Evolutionary conservation across 2,329 filamentous ascomycete species (phyloP).

Genomic region (Grosmannia penicillata): DNA sequence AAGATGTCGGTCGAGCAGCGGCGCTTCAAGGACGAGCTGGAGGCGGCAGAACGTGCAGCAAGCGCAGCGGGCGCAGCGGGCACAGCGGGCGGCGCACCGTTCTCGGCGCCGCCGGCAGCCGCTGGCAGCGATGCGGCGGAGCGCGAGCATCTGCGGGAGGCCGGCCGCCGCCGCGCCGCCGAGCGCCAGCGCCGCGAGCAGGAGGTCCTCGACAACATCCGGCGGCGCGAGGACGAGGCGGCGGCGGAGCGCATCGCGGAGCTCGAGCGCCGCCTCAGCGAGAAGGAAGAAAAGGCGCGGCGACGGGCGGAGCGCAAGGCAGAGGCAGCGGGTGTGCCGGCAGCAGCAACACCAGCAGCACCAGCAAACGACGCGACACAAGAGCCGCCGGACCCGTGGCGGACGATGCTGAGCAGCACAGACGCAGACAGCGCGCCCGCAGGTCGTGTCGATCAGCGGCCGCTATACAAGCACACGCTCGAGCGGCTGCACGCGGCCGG

Average conservation of each 20-base stretch:
- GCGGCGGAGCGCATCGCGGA: slow-evolving; percentile 27
- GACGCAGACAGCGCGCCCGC: neutral
- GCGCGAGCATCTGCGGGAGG: slow-evolving; percentile 18
- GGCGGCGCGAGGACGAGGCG: slow-evolving; percentile 23
- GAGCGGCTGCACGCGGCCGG: slow-evolving; percentile 7
- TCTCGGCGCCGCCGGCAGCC: neutral
- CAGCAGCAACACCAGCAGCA: neutral
- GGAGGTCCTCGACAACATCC: slow-evolving; percentile 25
- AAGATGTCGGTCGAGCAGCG: slow-evolving; percentile 59
- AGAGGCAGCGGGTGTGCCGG: neutral
- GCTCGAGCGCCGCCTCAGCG: slow-evolving; percentile 26
- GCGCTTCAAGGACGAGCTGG: slow-evolving; percentile 74
- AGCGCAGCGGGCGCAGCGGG: slow-evolving; percentile 19
- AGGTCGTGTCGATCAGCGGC: slow-evolving; percentile 5
- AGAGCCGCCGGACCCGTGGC: slow-evolving; percentile 5
- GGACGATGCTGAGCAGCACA: slow-evolving; percentile 8
- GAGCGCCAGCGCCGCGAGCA: slow-evolving; percentile 25
- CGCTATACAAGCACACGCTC: slow-evolving; percentile 10
- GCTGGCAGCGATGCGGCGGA: slow-evolving; percentile 14
- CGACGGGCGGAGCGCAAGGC: slow-evolving; percentile 26
- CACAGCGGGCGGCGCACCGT: neutral
- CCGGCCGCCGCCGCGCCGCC: slow-evolving; percentile 21
- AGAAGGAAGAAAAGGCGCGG: slow-evolving; percentile 23
- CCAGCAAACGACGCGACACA: neutral
- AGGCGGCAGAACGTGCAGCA: slow-evolving; percentile 50